These are phyloP conservation scores for Tetrahymena thermophila DNA, from an alignment of 73 alveolate species.

Conservation along the genomic window DNA sequence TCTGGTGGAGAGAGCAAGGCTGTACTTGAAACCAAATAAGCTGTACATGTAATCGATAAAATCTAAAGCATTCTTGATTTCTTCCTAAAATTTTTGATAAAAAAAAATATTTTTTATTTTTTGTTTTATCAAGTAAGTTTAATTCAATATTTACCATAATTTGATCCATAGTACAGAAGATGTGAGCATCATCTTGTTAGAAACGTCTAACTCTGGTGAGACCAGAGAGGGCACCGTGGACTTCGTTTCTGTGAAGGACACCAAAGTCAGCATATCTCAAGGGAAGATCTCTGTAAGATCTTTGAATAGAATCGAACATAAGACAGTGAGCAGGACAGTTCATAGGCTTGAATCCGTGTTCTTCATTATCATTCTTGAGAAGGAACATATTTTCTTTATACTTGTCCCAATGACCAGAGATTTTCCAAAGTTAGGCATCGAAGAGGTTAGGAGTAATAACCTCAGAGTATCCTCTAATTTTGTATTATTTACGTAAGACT, in stretches of 20 bases:
- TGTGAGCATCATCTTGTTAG: slow-evolving; percentile 99
- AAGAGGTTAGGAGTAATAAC: slow-evolving; percentile 97
- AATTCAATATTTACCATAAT: slow-evolving; percentile 54
- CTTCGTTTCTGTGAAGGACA: slow-evolving; percentile 98
- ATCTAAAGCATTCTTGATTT: slow-evolving; percentile 74
- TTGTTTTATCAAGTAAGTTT: not conserved
- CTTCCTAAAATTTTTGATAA: slow-evolving; percentile 32
- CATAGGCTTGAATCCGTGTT: slow-evolving; percentile 99
- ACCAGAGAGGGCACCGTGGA: slow-evolving; percentile 98
- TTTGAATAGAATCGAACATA: slow-evolving; percentile 80
- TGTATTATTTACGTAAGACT: slow-evolving; percentile 90
- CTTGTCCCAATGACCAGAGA: slow-evolving; percentile 99
- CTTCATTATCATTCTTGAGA: slow-evolving; percentile 92
- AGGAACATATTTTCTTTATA: slow-evolving; percentile 97
- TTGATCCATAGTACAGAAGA: slow-evolving; percentile 96
- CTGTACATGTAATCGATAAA: slow-evolving; percentile 79
- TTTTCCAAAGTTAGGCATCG: slow-evolving; percentile 93
- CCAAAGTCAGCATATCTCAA: slow-evolving; percentile 99
- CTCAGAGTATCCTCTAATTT: slow-evolving; percentile 95
- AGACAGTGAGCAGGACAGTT: slow-evolving; percentile 99
- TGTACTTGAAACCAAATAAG: slow-evolving; percentile 89
- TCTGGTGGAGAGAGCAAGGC: slow-evolving; percentile 87
- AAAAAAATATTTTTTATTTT: not conserved
- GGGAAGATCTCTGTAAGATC: slow-evolving; percentile 98
- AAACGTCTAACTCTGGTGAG: slow-evolving; percentile 99